phyloP scores from a whole-genome alignment of 768 basidiomycete genomes.

The Psilocybe sp. region DNA sequence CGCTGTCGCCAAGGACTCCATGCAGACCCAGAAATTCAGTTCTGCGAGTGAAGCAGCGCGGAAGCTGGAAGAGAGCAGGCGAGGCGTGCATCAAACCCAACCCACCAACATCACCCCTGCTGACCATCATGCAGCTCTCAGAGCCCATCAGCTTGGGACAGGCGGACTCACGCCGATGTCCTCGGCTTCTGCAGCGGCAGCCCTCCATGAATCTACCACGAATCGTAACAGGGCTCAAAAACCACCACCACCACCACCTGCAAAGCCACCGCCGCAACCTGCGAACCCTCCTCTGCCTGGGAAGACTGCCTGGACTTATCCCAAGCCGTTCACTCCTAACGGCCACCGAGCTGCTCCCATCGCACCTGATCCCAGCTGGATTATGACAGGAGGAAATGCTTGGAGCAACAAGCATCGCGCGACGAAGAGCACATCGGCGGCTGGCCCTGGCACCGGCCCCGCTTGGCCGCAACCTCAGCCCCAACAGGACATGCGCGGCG shows the following conservation, averaged over 20 bases:
- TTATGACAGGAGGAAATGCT: conserved; percentile 21
- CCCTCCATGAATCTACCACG: conserved; percentile 14
- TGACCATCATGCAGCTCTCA: conserved; percentile 12
- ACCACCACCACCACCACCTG: conserved; percentile 7
- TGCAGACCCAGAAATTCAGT: conserved; percentile 16
- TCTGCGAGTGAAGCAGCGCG: conserved; percentile 28
- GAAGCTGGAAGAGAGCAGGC: conserved; percentile 19
- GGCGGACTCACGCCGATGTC: conserved; percentile 15
- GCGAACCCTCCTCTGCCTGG: conserved; percentile 9
- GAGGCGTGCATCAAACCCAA: conserved; percentile 9
- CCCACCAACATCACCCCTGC: conserved; percentile 8
- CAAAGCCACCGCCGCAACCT: not conserved
- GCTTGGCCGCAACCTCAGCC: too few species aligned
- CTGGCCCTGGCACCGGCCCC: too few species aligned
- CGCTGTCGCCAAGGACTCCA: conserved; percentile 16
- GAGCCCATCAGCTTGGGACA: conserved; percentile 7
- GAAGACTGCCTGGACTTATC: conserved; percentile 19
- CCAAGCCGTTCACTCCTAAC: conserved; percentile 15
- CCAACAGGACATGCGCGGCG: too few species aligned
- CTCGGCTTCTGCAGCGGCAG: conserved; percentile 21
- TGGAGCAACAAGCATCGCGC: conserved; percentile 23
- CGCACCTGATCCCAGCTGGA: conserved; percentile 21
- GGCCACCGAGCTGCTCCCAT: conserved; percentile 16
- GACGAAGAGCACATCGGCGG: conserved; percentile 7
- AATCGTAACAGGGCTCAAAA: conserved; percentile 1